Conservation (phyloP, 2,329 filamentous ascomycete genomes). For the Hypoxylon sp. region DNA sequence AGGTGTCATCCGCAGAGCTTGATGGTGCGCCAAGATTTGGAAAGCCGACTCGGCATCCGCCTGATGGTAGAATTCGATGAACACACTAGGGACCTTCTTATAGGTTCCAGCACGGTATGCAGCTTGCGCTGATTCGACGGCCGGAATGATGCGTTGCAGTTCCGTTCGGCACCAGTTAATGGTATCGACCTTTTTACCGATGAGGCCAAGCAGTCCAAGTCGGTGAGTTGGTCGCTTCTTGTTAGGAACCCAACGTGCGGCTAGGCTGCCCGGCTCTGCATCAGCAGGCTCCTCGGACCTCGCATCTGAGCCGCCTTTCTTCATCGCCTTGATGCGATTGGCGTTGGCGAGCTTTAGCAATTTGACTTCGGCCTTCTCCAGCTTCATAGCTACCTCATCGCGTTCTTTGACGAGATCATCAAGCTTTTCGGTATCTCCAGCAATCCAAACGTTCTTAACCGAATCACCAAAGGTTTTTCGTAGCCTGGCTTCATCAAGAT, state of each 20-base stretch:
- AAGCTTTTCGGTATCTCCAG: conserved; percentile 81
- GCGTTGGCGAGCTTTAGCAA: conserved; percentile 85
- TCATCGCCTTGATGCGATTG: conserved; percentile 74
- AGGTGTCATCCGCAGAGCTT: conserved; percentile 87
- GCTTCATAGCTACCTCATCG: conserved; percentile 81
- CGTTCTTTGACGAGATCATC: conserved; percentile 86
- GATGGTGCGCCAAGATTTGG: conserved; percentile 89
- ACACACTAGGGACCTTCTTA: conserved; percentile 81
- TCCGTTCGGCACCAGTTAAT: conserved; percentile 90
- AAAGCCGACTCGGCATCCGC: conserved; percentile 88
- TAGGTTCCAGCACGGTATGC: conserved; percentile 76
- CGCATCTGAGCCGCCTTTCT: conserved; percentile 64
- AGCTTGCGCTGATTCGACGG: conserved; percentile 77
- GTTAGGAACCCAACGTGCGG: conserved; percentile 79
- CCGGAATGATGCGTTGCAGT: conserved; percentile 80
- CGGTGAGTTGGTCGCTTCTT: conserved; percentile 84
- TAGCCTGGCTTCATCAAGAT: conserved; percentile 82
- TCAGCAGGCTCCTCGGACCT: conserved; percentile 67
- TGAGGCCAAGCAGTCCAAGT: conserved; percentile 75
- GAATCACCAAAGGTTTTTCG: conserved; percentile 85
- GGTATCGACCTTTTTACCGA: conserved; percentile 92
- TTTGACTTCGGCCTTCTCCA: conserved; percentile 90
- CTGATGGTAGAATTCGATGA: conserved; percentile 90
- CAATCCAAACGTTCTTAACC: conserved; percentile 88
- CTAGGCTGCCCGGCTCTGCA: conserved; percentile 77